Base-by-base conservation (phyloP, 345 rosid species). In the Brassica incana region DNA sequence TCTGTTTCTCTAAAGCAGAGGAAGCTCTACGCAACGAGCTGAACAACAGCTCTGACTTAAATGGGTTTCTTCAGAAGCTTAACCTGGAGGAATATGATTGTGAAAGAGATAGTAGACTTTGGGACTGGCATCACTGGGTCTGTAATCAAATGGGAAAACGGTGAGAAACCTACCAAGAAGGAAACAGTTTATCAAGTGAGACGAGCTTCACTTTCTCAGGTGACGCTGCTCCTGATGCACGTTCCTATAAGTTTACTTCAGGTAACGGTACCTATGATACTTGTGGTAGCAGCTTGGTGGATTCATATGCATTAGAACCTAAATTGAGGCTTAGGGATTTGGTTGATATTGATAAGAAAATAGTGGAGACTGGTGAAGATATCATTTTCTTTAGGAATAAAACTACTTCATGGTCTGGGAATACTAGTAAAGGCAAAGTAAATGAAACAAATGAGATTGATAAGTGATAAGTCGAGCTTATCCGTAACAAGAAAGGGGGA, bases 1-100 rank as follows among this genome's bases (percentile, higher is more conserved):
- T 79, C 89, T 87, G 77, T 62, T 90, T 96, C 84, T 86, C 91
- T 0, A 85, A 92, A 78, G 97, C 99, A 69, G 99, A 96, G 89
- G 94, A 93, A 71, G 98, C 99, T 73, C 81, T 96, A 81, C 97
- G 92, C 56, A 80, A 91, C 75, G 99, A 96, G 91, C 89, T 96
- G 1, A 73, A 64, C 59, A 48, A 40, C 48, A 38, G 10, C 48
- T 88, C 93, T 82, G 98, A 95, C 85, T 81, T 91, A 64, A 93
- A 89, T 85, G 92, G 88, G 7, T 84, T 90, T 56, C 84, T 91
- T 85, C 86, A 86, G 79, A 93, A 84, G 36, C 92, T 89, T 72
- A 72, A 63, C 29, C 77, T 91, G 3, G 95, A 84, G 75, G 90
- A 85, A 18, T 85, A 88, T 93, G 45, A 83, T 96, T 82, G 92